Base-by-base conservation (phyloP, 176 grass and related monocot genomes). In the Oryza meridionalis region DNA sequence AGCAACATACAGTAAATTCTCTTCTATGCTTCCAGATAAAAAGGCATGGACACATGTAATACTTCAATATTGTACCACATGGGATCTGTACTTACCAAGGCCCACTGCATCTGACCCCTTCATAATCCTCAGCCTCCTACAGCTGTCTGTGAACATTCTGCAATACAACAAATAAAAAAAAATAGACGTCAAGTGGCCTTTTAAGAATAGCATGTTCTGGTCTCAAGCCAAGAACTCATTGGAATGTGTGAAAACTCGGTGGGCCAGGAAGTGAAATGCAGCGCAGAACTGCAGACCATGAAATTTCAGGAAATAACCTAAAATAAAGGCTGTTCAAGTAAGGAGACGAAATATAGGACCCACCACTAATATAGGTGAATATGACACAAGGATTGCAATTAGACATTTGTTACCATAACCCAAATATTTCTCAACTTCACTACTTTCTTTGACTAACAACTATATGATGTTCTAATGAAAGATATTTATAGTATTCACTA, bases 81-180 rank as follows among this genome's bases (percentile, higher is more conserved):
- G 45, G 25, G 49, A 67, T 42, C 22, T 46, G 24, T 77, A 82
- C 88, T 90, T 90, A 90, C 88, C 83, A 67, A 90, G 83, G 55
- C 88, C 88, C 66, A 90, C 88, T 77, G 88, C 88, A 78, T 90
- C 88, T 16, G 88, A 82, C 19, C 83, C 78, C 88, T 90, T 90
- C 88, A 90, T 90, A 68, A 90, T 90, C 78, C 88, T 82, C 67
- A 90, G 79, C 83, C 88, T 86, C 73, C 88, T 86, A 47, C 83
- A 90, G 78, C 45, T 82, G 78, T 77, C 83, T 24, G 45, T 78
- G 83, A 90, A 90, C 88, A 90, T 90, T 73, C 88, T 90, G 79
- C 45, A 35, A 73, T 37, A 67, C 58, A 58, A 26, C 5, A 79
- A 55, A 45, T 66, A 65, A 67, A 17, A 64, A 88, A 51, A 65